Conservation (phyloP, 176 grass and related monocot genomes). For the Rhynchospora pubera region DNA sequence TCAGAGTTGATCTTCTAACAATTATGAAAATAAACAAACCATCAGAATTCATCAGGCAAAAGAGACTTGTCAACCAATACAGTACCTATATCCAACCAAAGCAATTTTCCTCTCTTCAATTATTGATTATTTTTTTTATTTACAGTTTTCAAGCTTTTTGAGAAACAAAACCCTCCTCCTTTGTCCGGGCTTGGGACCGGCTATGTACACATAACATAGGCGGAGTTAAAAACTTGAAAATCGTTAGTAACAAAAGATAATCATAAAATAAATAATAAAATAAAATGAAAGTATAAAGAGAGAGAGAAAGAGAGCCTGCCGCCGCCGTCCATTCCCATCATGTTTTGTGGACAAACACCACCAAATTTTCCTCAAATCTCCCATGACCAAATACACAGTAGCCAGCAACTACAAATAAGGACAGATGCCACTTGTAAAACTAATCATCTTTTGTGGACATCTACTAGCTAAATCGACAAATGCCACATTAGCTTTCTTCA, state of each 20-base stretch:
- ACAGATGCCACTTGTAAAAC: not conserved
- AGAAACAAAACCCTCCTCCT: not conserved
- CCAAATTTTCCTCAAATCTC: not conserved
- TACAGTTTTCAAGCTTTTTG: not conserved
- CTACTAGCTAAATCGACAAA: not conserved
- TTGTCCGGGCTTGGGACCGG: constrained; percentile 11
- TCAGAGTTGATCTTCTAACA: no score
- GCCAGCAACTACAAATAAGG: not conserved
- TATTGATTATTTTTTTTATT: not conserved
- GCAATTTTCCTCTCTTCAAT: not conserved
- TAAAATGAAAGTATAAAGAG: not conserved
- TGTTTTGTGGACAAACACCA: not conserved
- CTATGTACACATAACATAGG: constrained; percentile 9
- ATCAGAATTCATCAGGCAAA: not conserved
- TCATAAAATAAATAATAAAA: not conserved
- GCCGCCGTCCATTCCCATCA: not conserved
- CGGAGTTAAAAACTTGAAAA: constrained; percentile 15
- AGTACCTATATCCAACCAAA: not conserved
- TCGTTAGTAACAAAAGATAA: not conserved
- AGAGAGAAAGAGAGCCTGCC: not conserved
- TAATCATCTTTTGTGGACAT: no score
- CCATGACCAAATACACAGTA: not conserved
- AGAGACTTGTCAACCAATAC: not conserved
- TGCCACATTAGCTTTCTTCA: not conserved
- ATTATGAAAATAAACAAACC: not conserved